Conservation (phyloP, 345 rosid species). For the Turnera subulata region DNA sequence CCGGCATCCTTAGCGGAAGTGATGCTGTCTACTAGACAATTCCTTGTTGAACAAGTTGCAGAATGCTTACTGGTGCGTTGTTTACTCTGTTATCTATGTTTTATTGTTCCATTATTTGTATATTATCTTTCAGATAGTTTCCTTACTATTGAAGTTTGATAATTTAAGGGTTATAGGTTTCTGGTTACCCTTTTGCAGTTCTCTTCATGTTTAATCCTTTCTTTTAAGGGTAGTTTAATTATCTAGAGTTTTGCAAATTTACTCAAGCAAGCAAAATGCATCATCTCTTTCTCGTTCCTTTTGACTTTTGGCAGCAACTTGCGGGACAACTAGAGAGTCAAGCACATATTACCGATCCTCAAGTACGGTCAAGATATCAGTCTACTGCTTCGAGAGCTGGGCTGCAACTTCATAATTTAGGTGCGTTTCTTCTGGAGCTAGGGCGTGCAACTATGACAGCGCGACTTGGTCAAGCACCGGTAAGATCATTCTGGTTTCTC, state of each 20-base stretch:
- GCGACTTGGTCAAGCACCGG: slow-evolving; percentile 68
- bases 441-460: slow-evolving; percentile 73
- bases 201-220: neutral
- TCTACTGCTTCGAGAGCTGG: slow-evolving; percentile 49
- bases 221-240: neutral
- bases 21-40: slow-evolving; percentile 49
- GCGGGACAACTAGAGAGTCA: slow-evolving; percentile 52
- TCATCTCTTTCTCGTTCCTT: neutral
- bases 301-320: slow-evolving; percentile 42
- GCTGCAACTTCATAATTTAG: slow-evolving; percentile 47
- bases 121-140: neutral
- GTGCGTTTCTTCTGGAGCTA: slow-evolving; percentile 72
- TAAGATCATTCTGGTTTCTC: slow-evolving; percentile 24
- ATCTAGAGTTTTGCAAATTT: slow-evolving; percentile 8
- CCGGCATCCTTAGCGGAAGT: slow-evolving; percentile 68
- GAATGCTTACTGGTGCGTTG: slow-evolving; percentile 50
- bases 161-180: neutral
- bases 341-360: slow-evolving; percentile 39
- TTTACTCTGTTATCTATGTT: slow-evolving; percentile 2
- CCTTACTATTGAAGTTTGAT: neutral
- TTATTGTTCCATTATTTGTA: slow-evolving; percentile 1
- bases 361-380: slow-evolving; percentile 34
- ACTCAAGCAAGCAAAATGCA: slow-evolving; percentile 1
- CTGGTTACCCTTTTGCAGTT: neutral
- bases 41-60: slow-evolving; percentile 54